Conservation (phyloP, 495 filamentous ascomycete genomes). For the Aspergillus steynii region DNA sequence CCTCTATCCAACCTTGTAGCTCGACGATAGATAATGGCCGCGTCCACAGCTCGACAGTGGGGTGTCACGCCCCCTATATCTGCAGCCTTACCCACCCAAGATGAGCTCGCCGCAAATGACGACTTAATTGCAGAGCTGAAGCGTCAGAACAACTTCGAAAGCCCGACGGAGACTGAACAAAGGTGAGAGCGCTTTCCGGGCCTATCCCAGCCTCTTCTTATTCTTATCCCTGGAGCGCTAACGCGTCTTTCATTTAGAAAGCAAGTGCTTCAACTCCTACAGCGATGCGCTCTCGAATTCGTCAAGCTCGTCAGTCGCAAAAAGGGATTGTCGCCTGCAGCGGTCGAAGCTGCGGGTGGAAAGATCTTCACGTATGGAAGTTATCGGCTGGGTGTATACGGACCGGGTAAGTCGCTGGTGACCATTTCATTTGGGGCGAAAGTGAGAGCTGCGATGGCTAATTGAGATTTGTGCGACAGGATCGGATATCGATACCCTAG, state of each 20-base stretch:
- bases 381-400: constrained; percentile 90
- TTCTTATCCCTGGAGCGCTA: constrained; percentile 9
- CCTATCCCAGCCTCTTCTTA: not conserved
- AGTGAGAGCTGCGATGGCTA: constrained; percentile 2
- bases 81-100: constrained; percentile 65
- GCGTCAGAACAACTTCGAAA: constrained; percentile 88
- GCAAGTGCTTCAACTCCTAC: constrained; percentile 66
- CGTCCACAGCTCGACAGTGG: constrained; percentile 56
- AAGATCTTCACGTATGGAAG: constrained; percentile 95
- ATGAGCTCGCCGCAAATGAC: constrained; percentile 73
- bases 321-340: constrained; percentile 71
- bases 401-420: constrained; percentile 58
- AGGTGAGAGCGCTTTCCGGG: constrained; percentile 50
- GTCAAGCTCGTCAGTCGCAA: constrained; percentile 74
- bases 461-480: constrained; percentile 44
- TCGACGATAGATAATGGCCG: constrained; percentile 50
- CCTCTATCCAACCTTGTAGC: constrained; percentile 10
- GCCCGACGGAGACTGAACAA: constrained; percentile 72
- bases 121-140: constrained; percentile 76
- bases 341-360: constrained; percentile 78
- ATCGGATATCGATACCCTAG: constrained; percentile 95
- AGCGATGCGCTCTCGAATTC: constrained; percentile 79
- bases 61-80: constrained; percentile 89
- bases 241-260: constrained; percentile 29
- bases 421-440: not conserved